Evolutionary conservation across 208 protist species (phyloP).

Genomic region (Trypanosoma platydactyli): DNA sequence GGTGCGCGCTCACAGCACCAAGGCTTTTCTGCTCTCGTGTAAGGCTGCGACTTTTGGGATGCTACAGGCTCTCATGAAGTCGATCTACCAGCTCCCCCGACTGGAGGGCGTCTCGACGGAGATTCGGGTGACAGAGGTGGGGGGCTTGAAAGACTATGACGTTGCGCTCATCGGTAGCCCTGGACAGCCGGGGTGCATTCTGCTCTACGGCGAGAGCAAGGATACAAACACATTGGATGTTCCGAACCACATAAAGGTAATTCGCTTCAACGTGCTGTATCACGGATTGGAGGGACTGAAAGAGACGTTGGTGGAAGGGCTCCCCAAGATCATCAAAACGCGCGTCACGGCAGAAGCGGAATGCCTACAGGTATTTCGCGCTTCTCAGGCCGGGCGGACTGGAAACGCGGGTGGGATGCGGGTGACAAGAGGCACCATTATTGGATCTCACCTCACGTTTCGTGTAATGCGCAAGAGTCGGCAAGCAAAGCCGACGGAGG

Average conservation of each 20-base stretch:
- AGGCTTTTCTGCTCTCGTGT: conserved; percentile 66
- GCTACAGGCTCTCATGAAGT: conserved; percentile 89
- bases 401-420: conserved; percentile 87
- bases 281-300: conserved; percentile 88
- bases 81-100: conserved; percentile 80
- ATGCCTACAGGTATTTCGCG: conserved; percentile 80
- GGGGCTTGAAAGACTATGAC: conserved; percentile 70
- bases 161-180: conserved; percentile 52
- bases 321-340: conserved; percentile 69
- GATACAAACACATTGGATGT: conserved; percentile 65
- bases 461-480: conserved; percentile 66
- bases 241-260: conserved; percentile 66
- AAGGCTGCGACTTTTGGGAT: conserved; percentile 90
- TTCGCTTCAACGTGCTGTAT: conserved; percentile 86
- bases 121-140: conserved; percentile 76
- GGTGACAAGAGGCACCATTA: conserved; percentile 76
- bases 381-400: conserved; percentile 75
- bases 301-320: conserved; percentile 59
- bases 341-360: conserved; percentile 73
- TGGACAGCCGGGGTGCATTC: conserved; percentile 71
- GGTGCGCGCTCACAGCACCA: conserved; percentile 64
- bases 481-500: conserved; percentile 17
- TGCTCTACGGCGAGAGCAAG: conserved; percentile 83
- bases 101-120: conserved; percentile 77
- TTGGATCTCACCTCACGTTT: conserved; percentile 56